Evolutionary conservation across 805 yeast species (phyloP).

Genomic region (Metahyphopichia silvanorum): DNA sequence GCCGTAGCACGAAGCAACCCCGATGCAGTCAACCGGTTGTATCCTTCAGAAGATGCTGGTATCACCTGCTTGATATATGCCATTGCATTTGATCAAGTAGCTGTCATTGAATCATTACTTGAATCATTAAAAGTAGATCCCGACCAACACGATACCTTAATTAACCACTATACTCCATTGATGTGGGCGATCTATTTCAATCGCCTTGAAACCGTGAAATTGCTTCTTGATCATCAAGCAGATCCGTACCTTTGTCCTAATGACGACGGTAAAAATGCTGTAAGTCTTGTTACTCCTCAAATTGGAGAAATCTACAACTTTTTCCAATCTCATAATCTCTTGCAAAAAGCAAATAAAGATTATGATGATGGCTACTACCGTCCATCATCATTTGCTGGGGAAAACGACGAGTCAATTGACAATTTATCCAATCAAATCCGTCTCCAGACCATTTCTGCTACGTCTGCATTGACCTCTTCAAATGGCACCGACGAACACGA

Average conservation of each 20-base stretch:
- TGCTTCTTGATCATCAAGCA: slow-evolving; percentile 61
- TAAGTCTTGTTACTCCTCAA: slow-evolving; percentile 55
- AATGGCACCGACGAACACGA: slow-evolving; percentile 7
- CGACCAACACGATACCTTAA: slow-evolving; percentile 47
- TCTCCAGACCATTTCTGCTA: slow-evolving; percentile 27
- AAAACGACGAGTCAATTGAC: slow-evolving; percentile 28
- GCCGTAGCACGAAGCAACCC: slow-evolving; percentile 18
- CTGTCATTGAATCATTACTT: slow-evolving; percentile 46
- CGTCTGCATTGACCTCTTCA: slow-evolving; percentile 2
- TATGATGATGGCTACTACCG: slow-evolving; percentile 13
- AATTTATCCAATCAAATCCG: slow-evolving; percentile 32
- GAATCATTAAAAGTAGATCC: slow-evolving; percentile 43
- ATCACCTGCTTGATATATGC: slow-evolving; percentile 44
- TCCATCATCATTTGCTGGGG: slow-evolving; percentile 17
- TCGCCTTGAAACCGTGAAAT: slow-evolving; percentile 50
- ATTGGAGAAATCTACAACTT: slow-evolving; percentile 52
- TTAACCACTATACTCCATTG: slow-evolving; percentile 58
- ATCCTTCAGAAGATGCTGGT: slow-evolving; percentile 27
- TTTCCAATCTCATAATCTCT: slow-evolving; percentile 49
- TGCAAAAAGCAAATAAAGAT: slow-evolving; percentile 11
- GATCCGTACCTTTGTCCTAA: slow-evolving; percentile 45
- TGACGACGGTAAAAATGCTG: slow-evolving; percentile 41
- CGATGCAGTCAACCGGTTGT: slow-evolving; percentile 16
- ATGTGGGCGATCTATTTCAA: slow-evolving; percentile 84
- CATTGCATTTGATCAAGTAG: slow-evolving; percentile 49